These are phyloP conservation scores for Pythium phragmiticola DNA, from an alignment of 352 stramenopile species.

Conservation along the genomic window DNA sequence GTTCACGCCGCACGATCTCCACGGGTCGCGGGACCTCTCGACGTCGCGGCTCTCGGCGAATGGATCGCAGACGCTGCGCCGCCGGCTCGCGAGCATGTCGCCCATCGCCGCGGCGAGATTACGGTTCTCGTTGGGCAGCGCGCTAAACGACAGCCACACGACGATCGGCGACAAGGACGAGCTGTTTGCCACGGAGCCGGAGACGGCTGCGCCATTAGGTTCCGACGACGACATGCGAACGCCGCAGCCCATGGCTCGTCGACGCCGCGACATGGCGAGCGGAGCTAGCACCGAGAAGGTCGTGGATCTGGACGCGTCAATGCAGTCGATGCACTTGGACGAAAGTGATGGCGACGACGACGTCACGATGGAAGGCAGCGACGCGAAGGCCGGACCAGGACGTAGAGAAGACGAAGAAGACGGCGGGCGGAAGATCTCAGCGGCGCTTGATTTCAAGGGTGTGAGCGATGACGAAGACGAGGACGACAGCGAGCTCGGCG, in stretches of 20 bases:
- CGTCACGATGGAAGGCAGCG: slow-evolving; percentile 19
- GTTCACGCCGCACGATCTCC: slow-evolving; percentile 62
- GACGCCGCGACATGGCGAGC: slow-evolving; percentile 9
- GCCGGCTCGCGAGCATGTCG: slow-evolving; percentile 56
- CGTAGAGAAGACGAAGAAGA: slow-evolving; percentile 6
- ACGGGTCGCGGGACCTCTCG: background rate
- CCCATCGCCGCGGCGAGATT: slow-evolving; percentile 38
- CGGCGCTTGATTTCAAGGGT: slow-evolving; percentile 25
- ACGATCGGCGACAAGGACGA: slow-evolving; percentile 5
- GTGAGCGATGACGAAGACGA: slow-evolving; percentile 27
- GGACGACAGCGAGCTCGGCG: slow-evolving; percentile 19
- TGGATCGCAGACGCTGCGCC: slow-evolving; percentile 54
- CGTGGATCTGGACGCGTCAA: slow-evolving; percentile 55
- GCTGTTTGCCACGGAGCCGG: slow-evolving; percentile 20
- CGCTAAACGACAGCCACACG: slow-evolving; percentile 2
- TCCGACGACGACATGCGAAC: slow-evolving; percentile 4
- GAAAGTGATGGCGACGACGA: slow-evolving; percentile 40
- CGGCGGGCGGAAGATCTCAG: slow-evolving; percentile 2
- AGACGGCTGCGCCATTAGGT: slow-evolving; percentile 12
- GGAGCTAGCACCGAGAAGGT: slow-evolving; percentile 7
- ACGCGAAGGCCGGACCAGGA: background rate
- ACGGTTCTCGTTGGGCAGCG: slow-evolving; percentile 24
- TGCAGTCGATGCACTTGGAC: slow-evolving; percentile 72
- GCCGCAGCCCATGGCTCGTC: slow-evolving; percentile 1
- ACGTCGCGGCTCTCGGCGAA: slow-evolving; percentile 19